Percentiles rank a stretch among this genome's conserved stretches.
Conservation (phyloP, 2,329 filamentous ascomycete genomes). For the Tolypocladium ovalisporum region DNA sequence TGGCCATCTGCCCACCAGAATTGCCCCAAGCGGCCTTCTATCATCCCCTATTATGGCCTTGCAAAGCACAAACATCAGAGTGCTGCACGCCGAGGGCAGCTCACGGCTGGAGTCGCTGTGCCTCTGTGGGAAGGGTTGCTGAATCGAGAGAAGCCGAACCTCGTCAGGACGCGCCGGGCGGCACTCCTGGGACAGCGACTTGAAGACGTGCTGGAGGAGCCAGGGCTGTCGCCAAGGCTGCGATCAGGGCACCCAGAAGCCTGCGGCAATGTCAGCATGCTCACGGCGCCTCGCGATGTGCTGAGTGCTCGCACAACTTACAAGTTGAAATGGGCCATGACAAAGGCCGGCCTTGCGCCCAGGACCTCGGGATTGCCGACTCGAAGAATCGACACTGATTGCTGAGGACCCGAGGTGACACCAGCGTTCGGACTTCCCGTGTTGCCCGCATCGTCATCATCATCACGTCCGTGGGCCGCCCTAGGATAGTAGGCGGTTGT, state of each 20-base stretch:
- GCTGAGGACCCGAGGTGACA: no score
- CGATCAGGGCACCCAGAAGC: constrained; percentile 9
- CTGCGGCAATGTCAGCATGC: constrained; percentile 8
- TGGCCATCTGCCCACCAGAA: not conserved
- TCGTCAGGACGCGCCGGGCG: not conserved
- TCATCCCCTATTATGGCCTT: not conserved
- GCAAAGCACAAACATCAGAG: not conserved
- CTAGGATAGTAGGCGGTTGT: not conserved
- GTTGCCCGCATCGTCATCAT: not conserved
- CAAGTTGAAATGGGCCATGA: constrained; percentile 12
- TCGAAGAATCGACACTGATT: not conserved
- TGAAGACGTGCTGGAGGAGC: not conserved
- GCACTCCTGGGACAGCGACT: not conserved
- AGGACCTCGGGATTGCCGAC: not conserved
- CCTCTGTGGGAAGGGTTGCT: not conserved
- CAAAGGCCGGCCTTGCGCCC: constrained; percentile 1
- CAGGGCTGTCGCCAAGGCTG: constrained; percentile 8
- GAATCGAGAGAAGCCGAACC: not conserved
- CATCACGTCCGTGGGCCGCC: not conserved
- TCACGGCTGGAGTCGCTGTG: not conserved
- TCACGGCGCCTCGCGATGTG: not conserved
- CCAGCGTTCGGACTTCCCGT: not conserved
- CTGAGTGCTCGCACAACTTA: constrained; percentile 6
- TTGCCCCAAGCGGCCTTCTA: not conserved
- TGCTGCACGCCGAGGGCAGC: not conserved